Evolutionary conservation across 75 land plant species (phyloP), one percentile per base, ranked within the genome.

Genomic region (Gnetum montanum): DNA sequence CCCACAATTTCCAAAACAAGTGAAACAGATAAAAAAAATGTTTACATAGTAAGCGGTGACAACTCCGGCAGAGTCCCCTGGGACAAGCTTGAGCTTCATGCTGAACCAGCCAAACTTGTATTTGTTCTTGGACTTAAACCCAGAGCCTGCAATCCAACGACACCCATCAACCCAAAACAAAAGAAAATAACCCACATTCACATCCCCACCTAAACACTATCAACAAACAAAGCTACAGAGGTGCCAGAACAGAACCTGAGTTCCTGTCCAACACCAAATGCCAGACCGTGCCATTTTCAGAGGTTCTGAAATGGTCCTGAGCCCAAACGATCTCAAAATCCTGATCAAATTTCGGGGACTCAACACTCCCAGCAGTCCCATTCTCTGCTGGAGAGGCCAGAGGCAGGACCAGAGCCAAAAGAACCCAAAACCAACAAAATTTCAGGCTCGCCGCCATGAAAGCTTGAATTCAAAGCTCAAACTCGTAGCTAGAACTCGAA

Each of bases 81-180:
- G 80, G 4, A 87, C 91, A 7, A 87, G 70, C 70, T 87, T 87
- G 26, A 87, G 68, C 70, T 87, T 83, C 91, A 87, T 87, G 69
- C 83, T 82, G 57, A 87, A 83, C 83, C 82, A 87, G 8, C 91
- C 91, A 46, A 76, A 87, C 57, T 72, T 65, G 56, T 82, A 87
- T 27, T 76, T 67, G 11, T 76, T 58, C 67, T 71, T 76, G 2
- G 86, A 79, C 49, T 76, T 73, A 61, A 87, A 87, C 31, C 92
- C 86, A 60, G 81, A 83, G 15, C 92, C 86, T 87, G 51, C 23
- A 57, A 8, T 24, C 6, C 45, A 64, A 6, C 34, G 35, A 30
- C 16, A 34, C 12, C 28, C n/a, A n/a, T 26, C 51, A 8, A 10
- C 22, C 41, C 4, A 0, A 26, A 2, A 5, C 6, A 6, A 43